Percentiles rank a stretch among this genome's conserved stretches.
phyloP scores from a whole-genome alignment of 2,329 filamentous ascomycete species.

The Cladobotryum mycophilum region DNA sequence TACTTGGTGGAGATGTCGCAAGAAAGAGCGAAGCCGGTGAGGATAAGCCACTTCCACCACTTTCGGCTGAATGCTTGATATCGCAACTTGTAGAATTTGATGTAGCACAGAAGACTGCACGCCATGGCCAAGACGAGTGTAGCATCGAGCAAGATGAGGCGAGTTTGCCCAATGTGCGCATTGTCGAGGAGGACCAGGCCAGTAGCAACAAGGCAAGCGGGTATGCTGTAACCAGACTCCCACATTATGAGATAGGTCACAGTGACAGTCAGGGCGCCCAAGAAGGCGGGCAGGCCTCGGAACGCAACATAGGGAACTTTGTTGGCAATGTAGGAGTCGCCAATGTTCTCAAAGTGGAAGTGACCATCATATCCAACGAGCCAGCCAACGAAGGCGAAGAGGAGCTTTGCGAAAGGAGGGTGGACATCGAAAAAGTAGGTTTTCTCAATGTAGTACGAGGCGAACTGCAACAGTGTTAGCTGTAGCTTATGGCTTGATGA shows the following conservation, averaged over 20 bases:
- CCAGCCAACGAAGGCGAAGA: constrained; percentile 97
- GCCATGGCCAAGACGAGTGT: constrained; percentile 95
- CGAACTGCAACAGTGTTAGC: constrained; percentile 44
- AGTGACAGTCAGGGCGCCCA: constrained; percentile 90
- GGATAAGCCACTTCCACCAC: constrained; percentile 99
- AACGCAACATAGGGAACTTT: constrained; percentile 97
- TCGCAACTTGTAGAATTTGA: constrained; percentile 95
- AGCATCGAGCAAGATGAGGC: constrained; percentile 89
- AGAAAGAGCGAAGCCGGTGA: constrained; percentile 90
- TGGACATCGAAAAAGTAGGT: constrained; percentile 99
- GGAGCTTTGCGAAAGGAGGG: constrained; percentile 94
- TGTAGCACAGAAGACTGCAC: constrained; percentile 85
- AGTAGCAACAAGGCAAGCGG: constrained; percentile 81
- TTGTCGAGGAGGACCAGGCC: constrained; percentile 92
- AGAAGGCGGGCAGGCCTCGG: constrained; percentile 82
- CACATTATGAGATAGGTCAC: constrained; percentile 97
- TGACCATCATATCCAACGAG: constrained; percentile 93
- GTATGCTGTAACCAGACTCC: constrained; percentile 96
- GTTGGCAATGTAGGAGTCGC: constrained; percentile 95
- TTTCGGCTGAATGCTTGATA: constrained; percentile 86
- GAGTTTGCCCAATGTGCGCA: constrained; percentile 92
- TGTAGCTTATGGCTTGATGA: background rate
- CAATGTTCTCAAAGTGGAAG: constrained; percentile 98
- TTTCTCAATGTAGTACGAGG: constrained; percentile 81
- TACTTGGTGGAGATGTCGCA: constrained; percentile 99